phyloP scores from a whole-genome alignment of 2,329 filamentous ascomycete species.

The Hansfordia pulvinata region DNA sequence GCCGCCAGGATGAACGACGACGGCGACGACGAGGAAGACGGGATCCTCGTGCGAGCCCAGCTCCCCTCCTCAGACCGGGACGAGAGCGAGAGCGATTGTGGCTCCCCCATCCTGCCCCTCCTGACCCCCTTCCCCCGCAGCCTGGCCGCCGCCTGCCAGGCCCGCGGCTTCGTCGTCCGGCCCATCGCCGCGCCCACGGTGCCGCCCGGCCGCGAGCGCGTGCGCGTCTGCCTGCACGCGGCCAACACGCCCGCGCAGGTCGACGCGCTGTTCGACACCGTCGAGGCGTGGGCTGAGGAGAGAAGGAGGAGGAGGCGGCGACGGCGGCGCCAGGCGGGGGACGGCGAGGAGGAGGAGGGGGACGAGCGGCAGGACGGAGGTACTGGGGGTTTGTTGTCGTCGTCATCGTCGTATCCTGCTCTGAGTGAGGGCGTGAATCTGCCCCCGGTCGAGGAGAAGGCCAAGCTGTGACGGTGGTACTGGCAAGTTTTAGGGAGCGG shows the following conservation, averaged over 20 bases:
- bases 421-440: no score
- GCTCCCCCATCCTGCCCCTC: constrained; percentile 45
- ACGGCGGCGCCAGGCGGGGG: not conserved
- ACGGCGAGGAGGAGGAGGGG: not conserved
- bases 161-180: constrained; percentile 35
- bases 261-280: constrained; percentile 28
- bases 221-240: constrained; percentile 45
- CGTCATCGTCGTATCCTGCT: no score
- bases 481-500: no score
- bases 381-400: no score
- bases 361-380: no score
- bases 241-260: constrained; percentile 40
- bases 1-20: constrained; percentile 13
- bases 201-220: constrained; percentile 37
- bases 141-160: constrained; percentile 39
- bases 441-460: no score
- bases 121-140: constrained; percentile 35
- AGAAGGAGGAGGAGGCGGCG: not conserved
- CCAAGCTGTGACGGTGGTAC: no score
- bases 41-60: no score
- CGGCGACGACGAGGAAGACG: no score
- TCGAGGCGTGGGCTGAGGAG: constrained; percentile 24
- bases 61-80: no score
- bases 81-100: no score
- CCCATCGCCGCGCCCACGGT: constrained; percentile 48